These are phyloP conservation scores for Neoboletus magnificus DNA, from an alignment of 768 basidiomycete genomes.

Conservation along the genomic window DNA sequence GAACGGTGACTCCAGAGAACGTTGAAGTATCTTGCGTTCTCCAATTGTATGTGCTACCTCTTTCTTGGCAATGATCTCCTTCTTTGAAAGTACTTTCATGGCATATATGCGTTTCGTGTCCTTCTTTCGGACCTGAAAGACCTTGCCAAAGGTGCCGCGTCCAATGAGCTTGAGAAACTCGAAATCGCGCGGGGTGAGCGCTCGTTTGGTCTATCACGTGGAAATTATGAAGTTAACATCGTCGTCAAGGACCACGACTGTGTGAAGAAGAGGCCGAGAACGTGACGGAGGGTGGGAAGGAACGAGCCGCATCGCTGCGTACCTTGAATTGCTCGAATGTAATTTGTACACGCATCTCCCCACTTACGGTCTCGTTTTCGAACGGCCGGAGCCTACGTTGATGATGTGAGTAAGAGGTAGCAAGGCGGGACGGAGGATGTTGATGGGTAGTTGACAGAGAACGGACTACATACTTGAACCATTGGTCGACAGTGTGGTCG, in stretches of 20 bases:
- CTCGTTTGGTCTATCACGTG: slow-evolving; percentile 66
- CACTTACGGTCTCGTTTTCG: slow-evolving; percentile 80
- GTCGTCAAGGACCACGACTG: slow-evolving; percentile 20
- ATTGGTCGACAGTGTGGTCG: slow-evolving; percentile 93
- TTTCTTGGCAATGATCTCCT: slow-evolving; percentile 98
- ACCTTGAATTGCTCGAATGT: slow-evolving; percentile 92
- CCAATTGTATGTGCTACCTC: slow-evolving; percentile 99
- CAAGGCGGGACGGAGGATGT: slow-evolving; percentile 6
- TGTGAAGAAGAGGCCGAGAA: slow-evolving; percentile 23
- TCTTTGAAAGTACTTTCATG: slow-evolving; percentile 98
- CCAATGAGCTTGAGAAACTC: slow-evolving; percentile 99
- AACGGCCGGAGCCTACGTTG: slow-evolving; percentile 61
- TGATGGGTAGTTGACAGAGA: slow-evolving; percentile 14
- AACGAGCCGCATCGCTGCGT: slow-evolving; percentile 17
- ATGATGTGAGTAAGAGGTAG: slow-evolving; percentile 13
- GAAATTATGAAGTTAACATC: slow-evolving; percentile 14
- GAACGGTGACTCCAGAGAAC: slow-evolving; percentile 91
- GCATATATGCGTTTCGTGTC: slow-evolving; percentile 99
- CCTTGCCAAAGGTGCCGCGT: slow-evolving; percentile 95
- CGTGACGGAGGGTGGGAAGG: slow-evolving; percentile 26
- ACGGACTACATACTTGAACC: slow-evolving; percentile 77
- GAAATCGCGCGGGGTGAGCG: slow-evolving; percentile 92
- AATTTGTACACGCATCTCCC: slow-evolving; percentile 92
- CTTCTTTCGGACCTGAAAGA: slow-evolving; percentile 97
- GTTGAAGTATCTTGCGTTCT: slow-evolving; percentile 97